These are phyloP conservation scores for Fraxinus ornus DNA, from an alignment of 305 asterid species.

Conservation along the genomic window DNA sequence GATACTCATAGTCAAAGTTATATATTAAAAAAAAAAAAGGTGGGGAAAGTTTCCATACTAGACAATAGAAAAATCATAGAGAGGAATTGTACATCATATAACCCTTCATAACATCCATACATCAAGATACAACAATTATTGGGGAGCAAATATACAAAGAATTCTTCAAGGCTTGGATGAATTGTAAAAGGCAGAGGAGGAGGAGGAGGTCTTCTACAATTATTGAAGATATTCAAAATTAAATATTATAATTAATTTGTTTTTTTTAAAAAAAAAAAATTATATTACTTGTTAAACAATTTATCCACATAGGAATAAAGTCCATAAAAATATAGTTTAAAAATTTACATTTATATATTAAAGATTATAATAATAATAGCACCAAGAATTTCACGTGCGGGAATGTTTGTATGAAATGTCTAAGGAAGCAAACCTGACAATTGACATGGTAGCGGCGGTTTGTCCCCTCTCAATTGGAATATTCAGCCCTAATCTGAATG, in stretches of 20 bases:
- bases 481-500: neutral
- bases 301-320: neutral
- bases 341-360: neutral
- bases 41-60: no score
- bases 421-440: neutral
- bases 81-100: neutral
- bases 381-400: neutral
- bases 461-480: neutral
- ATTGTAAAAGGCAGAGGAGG: no score
- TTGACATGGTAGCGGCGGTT: neutral
- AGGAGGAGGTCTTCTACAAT: neutral
- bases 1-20: neutral
- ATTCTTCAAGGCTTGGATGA: neutral
- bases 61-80: no score
- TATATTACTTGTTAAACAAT: neutral
- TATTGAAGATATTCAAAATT: neutral
- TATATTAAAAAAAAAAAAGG: no score
- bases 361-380: neutral
- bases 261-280: no score
- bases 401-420: neutral
- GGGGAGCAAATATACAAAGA: neutral
- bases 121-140: neutral
- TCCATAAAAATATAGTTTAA: neutral
- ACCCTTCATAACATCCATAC: neutral
- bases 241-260: no score